Evolutionary conservation across 805 yeast genomes (phyloP).

Genomic region (Kuraishia ogatae): DNA sequence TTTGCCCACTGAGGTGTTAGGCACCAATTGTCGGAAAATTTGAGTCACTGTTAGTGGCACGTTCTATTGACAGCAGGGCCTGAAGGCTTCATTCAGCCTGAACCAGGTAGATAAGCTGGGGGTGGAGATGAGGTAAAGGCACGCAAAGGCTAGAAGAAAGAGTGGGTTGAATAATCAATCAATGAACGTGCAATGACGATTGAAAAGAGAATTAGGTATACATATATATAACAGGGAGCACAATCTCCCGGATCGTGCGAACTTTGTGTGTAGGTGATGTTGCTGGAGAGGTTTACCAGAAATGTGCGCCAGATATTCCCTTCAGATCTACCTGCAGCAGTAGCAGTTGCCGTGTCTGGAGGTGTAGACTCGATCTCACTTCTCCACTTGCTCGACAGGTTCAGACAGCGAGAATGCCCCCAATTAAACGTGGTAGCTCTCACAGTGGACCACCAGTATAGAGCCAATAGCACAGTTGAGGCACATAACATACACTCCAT

Average conservation of each 20-base stretch:
- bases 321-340: background rate
- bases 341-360: constrained; percentile 63
- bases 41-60: background rate
- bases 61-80: background rate
- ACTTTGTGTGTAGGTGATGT: background rate
- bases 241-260: no score
- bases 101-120: background rate
- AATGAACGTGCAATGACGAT: background rate
- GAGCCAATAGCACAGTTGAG: constrained; percentile 41
- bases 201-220: background rate
- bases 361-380: constrained; percentile 79
- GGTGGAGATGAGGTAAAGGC: background rate
- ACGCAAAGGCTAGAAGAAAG: background rate
- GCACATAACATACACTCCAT: constrained; percentile 28
- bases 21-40: background rate
- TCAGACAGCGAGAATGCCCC: constrained; percentile 17
- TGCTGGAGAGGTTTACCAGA: background rate
- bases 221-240: background rate
- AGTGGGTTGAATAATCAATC: background rate
- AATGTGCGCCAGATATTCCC: background rate
- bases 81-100: no score
- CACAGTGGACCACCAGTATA: constrained; percentile 56
- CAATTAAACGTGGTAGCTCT: constrained; percentile 37
- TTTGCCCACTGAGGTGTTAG: background rate
- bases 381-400: constrained; percentile 37